Conservation (phyloP, 495 filamentous ascomycete genomes). For the Podospora pseudoanserina region DNA sequence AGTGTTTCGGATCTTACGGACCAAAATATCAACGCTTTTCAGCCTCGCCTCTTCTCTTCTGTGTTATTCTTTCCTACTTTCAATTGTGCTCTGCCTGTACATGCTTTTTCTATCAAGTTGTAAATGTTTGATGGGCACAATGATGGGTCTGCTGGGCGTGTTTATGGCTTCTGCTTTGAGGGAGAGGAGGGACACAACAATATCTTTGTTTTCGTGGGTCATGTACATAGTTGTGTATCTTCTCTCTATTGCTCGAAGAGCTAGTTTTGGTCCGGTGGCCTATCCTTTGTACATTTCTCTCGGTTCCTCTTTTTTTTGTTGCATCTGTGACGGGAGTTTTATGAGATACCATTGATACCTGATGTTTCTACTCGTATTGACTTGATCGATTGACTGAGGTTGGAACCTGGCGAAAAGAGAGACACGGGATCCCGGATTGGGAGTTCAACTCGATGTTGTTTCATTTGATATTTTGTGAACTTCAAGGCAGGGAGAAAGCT, state of each 20-base stretch:
- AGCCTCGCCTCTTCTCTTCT: constrained; percentile 3
- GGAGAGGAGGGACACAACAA: not conserved
- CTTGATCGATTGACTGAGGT: not conserved
- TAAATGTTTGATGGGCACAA: not conserved
- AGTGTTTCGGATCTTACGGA: constrained; percentile 11
- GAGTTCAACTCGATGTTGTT: not conserved
- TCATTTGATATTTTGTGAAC: not conserved
- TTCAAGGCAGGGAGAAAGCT: not conserved
- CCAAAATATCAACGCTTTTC: constrained; percentile 20
- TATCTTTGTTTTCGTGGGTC: not conserved
- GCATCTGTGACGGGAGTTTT: not conserved
- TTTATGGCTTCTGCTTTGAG: not conserved
- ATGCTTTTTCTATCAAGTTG: not conserved
- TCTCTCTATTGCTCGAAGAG: constrained; percentile 2
- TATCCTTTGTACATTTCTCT: not conserved
- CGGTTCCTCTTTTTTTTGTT: not conserved
- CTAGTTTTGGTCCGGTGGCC: constrained; percentile 7
- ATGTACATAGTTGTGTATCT: constrained; percentile 1
- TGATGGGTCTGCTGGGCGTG: not conserved
- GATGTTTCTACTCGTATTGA: not conserved
- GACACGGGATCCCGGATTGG: not conserved
- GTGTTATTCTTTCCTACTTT: constrained; percentile 4
- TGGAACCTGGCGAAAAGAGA: not conserved
- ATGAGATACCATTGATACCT: not conserved
- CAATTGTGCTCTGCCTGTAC: constrained; percentile 12